Base-by-base conservation (phyloP, 768 basidiomycete genomes). In the Suillus hirtellus region DNA sequence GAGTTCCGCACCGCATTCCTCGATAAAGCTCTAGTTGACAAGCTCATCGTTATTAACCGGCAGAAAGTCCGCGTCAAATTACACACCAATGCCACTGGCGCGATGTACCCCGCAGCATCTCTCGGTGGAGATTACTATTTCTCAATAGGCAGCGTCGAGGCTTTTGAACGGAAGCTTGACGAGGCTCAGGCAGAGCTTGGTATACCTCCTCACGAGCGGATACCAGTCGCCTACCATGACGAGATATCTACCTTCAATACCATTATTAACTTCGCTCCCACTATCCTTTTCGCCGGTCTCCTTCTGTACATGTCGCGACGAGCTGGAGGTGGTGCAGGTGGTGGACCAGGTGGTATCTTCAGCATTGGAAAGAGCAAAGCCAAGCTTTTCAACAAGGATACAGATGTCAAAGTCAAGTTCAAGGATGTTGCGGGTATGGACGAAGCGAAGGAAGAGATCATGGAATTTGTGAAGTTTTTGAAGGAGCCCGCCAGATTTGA, bases 361-460 rank as follows among this genome's bases (percentile, higher is more conserved):
- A 95, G 85, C 73, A 96, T 99, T 44, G 97, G 96, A 61, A 99
- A 99, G 81, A 95, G 93, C 71, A 86, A 84, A 64, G 97, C 97
- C 15, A 93, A 89, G 77, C 80, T 97, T 72, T 99, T 98, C 80
- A 98, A 99, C 81, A 92, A 96, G 80, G 96, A 99, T 69, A 95
- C 92, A 40, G 92, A 96, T 60, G 89, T 99, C 72, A 90, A 88
- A 73, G 88, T 91, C 71, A 92, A 92, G 75, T 99, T 99, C 81
- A 89, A 89, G 78, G 95, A 99, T 73, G 94, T 99, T 19, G 97
- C 97, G 15, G 97, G 97, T 43, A 99, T 99, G 96, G 97, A 99
- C 78, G 97, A 99, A 78, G 97, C 96, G 50, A 99, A 99, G 82
- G 93, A 96, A 80, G 97, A 99, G 80, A 96, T 99, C 70, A 96